A percentile compares a stretch with the other conserved stretches of the same genome.
phyloP scores from a whole-genome alignment of 2,329 filamentous ascomycete species.

The Dothideomycetes sp. region DNA sequence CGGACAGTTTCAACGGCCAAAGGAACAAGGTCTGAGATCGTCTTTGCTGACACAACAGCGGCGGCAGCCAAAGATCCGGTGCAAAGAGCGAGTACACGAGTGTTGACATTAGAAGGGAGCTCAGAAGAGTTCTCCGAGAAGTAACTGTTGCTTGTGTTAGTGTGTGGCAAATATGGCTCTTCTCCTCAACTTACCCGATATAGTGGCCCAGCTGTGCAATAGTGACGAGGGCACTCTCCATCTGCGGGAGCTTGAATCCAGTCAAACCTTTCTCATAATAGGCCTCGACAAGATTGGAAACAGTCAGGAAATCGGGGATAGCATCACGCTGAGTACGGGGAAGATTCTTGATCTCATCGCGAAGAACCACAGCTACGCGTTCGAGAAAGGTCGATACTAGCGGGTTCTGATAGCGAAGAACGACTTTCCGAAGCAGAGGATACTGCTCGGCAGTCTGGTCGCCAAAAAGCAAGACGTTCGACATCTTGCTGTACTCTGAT shows the following conservation, averaged over 20 bases:
- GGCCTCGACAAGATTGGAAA: constrained; percentile 54
- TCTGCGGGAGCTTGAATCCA: constrained; percentile 42
- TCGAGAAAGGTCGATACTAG: constrained; percentile 53
- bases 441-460: constrained; percentile 62
- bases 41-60: constrained; percentile 53
- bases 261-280: constrained; percentile 44
- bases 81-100: constrained; percentile 52
- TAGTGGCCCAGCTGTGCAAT: constrained; percentile 57
- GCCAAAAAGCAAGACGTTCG: constrained; percentile 52
- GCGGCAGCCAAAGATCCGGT: constrained; percentile 60
- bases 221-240: constrained; percentile 55
- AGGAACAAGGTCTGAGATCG: constrained; percentile 49
- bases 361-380: constrained; percentile 45
- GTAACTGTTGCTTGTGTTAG: constrained; percentile 25
- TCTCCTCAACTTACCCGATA: constrained; percentile 45
- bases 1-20: constrained; percentile 54
- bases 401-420: constrained; percentile 40
- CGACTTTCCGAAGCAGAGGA: constrained; percentile 43
- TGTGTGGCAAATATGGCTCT: constrained; percentile 2
- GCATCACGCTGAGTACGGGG: constrained; percentile 44
- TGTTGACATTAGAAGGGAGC: constrained; percentile 37
- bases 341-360: constrained; percentile 48
- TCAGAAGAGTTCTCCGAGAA: constrained; percentile 44
- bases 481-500: constrained; percentile 19
- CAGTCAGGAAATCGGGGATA: constrained; percentile 51